Base-by-base conservation (phyloP, 148 eudicot species). In the Cornus suecica region DNA sequence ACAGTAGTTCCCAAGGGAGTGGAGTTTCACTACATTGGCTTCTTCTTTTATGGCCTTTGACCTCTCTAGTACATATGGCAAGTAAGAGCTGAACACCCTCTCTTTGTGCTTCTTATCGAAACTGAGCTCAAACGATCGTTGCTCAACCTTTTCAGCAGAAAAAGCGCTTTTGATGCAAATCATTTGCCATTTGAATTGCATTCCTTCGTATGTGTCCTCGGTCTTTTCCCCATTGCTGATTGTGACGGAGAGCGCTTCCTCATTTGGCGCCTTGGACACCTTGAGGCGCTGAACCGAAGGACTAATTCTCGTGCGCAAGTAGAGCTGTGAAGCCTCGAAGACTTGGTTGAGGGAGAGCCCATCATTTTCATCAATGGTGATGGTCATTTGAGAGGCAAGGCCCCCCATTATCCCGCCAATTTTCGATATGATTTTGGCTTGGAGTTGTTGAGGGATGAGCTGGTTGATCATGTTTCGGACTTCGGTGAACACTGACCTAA, bases 341-440 rank as follows among this genome's bases (percentile, higher is more conserved):
- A 76, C 24, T 58, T 68, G 30, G 26, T 76, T 69, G 7, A 61
- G n/a, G 23, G 58, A 15, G 8, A 20, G 23, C 3, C 72, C 67
- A 31, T 58, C 41, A 30, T 76, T 1, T 60, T 76, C 79, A 20
- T 76, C 78, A 67, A 75, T 75, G 71, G 54, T 24, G 14, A 68
- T 22, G 31, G 69, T 48, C 73, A 76, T 76, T 52, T 37, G 66
- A 28, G 66, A 29, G 0, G 72, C 54, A 48, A 11, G 48, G 60
- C 56, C 60, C 25, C 73, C 67, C 5, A 54, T 14, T 10, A 56
- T 5, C 30, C 45, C 23, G 65, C 68, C 81, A 8, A 82, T 34
- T 82, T 74, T 81, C n/a, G 72, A 66, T 1, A 77, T 14, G 48
- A 82, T 65, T 26, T 48, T 77, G 25, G 78, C 78, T 65, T 28